Percentiles rank a stretch among this genome's conserved stretches.
These are phyloP conservation scores for Lentinula novae-zelandiae DNA, from an alignment of 1,284 basidiomycete species.

Conservation along the genomic window DNA sequence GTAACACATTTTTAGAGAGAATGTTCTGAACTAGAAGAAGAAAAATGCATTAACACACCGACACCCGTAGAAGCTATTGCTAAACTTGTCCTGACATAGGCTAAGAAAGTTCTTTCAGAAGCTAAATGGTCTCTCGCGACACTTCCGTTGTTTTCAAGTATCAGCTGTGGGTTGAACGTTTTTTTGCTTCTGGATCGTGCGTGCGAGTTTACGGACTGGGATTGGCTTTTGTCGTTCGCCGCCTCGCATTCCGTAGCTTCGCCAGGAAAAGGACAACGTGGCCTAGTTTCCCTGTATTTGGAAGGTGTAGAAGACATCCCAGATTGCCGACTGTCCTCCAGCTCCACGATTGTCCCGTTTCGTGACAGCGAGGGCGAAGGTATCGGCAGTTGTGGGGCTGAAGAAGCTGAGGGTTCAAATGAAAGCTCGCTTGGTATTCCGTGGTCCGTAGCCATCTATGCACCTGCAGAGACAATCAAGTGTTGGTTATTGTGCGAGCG, in stretches of 20 bases:
- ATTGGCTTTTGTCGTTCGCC: neutral
- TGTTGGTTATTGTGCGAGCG: neutral
- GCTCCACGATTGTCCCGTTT: neutral
- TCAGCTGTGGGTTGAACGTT: slow-evolving; percentile 22
- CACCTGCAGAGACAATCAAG: neutral
- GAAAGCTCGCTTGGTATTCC: neutral
- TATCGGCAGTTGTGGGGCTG: neutral
- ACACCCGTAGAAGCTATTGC: slow-evolving; percentile 56
- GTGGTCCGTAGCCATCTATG: neutral
- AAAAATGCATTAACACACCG: slow-evolving; percentile 33
- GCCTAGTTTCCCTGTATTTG: neutral
- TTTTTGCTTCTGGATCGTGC: neutral
- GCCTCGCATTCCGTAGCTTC: neutral
- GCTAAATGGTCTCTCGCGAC: slow-evolving; percentile 62
- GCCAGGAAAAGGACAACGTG: neutral
- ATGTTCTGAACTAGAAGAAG: slow-evolving; percentile 7
- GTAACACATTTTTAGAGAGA: neutral
- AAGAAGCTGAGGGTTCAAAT: neutral
- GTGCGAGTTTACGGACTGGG: neutral
- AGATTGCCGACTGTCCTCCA: neutral
- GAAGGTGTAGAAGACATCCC: neutral
- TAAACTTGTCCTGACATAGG: slow-evolving; percentile 55
- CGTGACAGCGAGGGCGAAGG: neutral
- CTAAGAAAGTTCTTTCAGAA: slow-evolving; percentile 55
- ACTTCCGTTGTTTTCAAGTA: slow-evolving; percentile 52